Percentiles rank a stretch among this genome's conserved stretches.
Conservation (phyloP, 495 filamentous ascomycete species). For the Amphirosellinia nigrospora region DNA sequence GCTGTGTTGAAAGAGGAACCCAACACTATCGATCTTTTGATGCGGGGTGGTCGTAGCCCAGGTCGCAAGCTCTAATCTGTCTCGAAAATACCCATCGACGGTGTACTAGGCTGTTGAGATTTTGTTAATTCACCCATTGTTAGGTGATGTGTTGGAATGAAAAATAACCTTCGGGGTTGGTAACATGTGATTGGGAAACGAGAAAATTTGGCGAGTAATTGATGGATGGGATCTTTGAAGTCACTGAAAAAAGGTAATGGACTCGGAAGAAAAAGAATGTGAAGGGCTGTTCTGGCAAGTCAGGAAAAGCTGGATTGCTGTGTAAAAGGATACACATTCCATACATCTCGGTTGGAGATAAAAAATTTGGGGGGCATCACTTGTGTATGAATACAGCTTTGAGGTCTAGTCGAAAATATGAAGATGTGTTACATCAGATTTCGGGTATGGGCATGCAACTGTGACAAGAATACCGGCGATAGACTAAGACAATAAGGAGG, state of each 20-base stretch:
- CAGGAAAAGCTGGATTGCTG: background rate
- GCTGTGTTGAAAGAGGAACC: background rate
- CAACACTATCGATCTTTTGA: background rate
- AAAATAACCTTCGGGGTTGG: no score
- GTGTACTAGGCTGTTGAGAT: background rate
- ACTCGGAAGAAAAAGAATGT: background rate
- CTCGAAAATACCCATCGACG: background rate
- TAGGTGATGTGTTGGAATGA: background rate
- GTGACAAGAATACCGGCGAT: background rate
- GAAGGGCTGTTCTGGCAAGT: background rate
- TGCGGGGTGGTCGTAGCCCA: background rate
- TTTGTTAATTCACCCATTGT: background rate
- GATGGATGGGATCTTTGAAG: background rate
- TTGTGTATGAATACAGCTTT: background rate
- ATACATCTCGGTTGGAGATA: background rate
- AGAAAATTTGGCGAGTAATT: background rate
- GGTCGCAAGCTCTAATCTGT: background rate
- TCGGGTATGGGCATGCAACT: background rate
- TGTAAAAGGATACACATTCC: background rate
- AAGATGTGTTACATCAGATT: constrained; percentile 3
- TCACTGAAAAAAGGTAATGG: background rate
- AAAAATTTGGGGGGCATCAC: background rate
- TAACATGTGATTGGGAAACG: no score
- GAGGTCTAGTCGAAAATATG: background rate
- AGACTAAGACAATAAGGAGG: background rate